Evolutionary conservation across 352 stramenopile genomes (phyloP), one percentile per base, ranked within the genome.

Genomic region (Pythium graminicola): DNA sequence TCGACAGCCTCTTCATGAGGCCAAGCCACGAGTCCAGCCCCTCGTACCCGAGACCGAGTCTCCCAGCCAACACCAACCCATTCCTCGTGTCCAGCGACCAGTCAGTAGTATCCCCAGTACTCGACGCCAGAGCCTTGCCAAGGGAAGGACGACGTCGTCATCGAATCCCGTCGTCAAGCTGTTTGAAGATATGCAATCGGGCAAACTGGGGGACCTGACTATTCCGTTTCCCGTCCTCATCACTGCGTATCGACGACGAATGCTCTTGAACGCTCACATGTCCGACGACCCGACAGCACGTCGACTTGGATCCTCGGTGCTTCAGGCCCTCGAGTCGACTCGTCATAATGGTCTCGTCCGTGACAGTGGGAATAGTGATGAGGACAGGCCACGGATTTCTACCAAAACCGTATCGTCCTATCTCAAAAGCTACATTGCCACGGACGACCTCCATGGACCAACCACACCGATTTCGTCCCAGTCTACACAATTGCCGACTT

Each of bases 221-320:
- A 73, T 89, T 24, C 76, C 75, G 6, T 90, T 93, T 26, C 77
- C 82, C 1, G 70, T 87, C 17, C 64, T 90, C 22, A 91, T 91
- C 65, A 88, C 77, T 3, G 82, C 82, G 10, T 90, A 89, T 26
- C 64, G 82, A 8, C 65, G 82, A 4, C 74, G 78, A 3, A 89
- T 92, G 81, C 65, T 89, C 8, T 59, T 92, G n/a, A 85, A 89
- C 33, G 81, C 81, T 0, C 81, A 92, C 70, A 92, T 92, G 81
- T 71, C 78, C 9, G 76, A 79, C 10, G 80, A 88, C 44, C 52
- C 73, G 0, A 60, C 69, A 2, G 60, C 73, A 13, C 69, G 81
- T 50, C 67, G 68, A 38, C 64, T 72, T 5, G 60, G 58, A 1
- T 42, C 65, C 7, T 68, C 71, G 6, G 65, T 81, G n/a, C 66